Conservation (phyloP, 108 stramenopile species). For the Fragilaria crotonensis region DNA sequence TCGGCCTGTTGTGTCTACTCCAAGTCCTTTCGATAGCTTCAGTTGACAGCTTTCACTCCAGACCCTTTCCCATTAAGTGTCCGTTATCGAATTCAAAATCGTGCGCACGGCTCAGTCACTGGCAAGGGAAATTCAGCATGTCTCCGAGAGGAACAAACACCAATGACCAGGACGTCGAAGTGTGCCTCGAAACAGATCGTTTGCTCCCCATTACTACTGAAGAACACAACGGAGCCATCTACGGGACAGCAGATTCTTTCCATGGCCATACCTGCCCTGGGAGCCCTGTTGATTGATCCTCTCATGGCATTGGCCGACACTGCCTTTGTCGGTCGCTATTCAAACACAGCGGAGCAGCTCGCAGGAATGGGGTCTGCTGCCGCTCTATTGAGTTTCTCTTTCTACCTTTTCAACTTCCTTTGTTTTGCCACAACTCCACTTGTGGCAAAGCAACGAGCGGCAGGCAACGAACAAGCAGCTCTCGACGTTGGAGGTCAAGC, state of each 20-base stretch:
- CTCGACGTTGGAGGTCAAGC: conserved; percentile 71
- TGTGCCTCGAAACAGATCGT: neutral
- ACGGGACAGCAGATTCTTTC: conserved; percentile 47
- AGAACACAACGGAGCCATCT: neutral
- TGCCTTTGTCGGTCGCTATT: conserved; percentile 70
- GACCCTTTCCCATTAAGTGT: too few relatives aligned
- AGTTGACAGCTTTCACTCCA: too few relatives aligned
- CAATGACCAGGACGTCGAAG: too few relatives aligned
- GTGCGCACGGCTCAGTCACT: too few relatives aligned
- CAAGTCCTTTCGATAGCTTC: too few relatives aligned
- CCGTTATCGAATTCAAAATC: too few relatives aligned
- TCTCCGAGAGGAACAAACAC: neutral
- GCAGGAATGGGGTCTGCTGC: conserved; percentile 79
- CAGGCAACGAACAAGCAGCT: conserved; percentile 46
- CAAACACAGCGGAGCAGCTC: conserved; percentile 47
- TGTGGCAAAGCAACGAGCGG: conserved; percentile 46
- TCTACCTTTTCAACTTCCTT: conserved; percentile 79
- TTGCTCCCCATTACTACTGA: neutral
- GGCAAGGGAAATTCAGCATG: too few relatives aligned
- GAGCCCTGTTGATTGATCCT: conserved; percentile 71
- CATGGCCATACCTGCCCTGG: conserved; percentile 67
- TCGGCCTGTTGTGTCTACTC: too few relatives aligned
- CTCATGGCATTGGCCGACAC: conserved; percentile 82
- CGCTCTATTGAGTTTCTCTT: conserved; percentile 67
- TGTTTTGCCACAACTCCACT: conserved; percentile 80